Base-by-base conservation (phyloP, 164 flowering plant genomes). In the Magnolia sinica region DNA sequence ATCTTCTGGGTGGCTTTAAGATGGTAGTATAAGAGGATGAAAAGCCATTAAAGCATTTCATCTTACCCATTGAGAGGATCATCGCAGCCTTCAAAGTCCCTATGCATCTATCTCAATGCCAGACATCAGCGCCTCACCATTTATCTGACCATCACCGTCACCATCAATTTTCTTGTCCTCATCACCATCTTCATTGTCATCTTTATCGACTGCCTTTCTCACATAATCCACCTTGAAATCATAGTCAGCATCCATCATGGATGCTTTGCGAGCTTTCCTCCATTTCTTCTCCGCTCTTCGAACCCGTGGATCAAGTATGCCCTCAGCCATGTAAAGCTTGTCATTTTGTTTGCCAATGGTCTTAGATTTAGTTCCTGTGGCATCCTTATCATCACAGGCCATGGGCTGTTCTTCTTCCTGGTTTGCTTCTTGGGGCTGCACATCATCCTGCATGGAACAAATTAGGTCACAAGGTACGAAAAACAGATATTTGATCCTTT, bases 181-280 rank as follows among this genome's bases (percentile, higher is more conserved):
- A 23, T n/a, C 85, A 0, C 76, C 81, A 10, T 80, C 89, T 29
- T 79, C 84, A 69, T 55, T 82, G 16, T 8, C 81, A 71, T 85
- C 89, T 87, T 83, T 84, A 52, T 84, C 76, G 13, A 78, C 79
- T 6, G 29, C 83, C 63, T 76, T 88, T 58, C 78, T 83, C 68
- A 55, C 68, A 70, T 85, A 92, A 82, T 96, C 97, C 75, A 91
- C 91, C 82, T 85, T 91, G 74, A 94, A 94, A 78, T 96, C 95
- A 73, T 96, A 93, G 77, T 92, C 98, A 66, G 74, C 82, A 72
- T 77, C 88, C 61, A 69, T 68, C 23, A 78, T 29, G 22, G 81
- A 52, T 70, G 78, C 68, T 65, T 89, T 88, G 27, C 71, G 83
- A 45, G 86, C 87, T 73, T 89, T 93, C 79, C 91, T 92, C 82